These are phyloP conservation scores for Sporisorium exsertum DNA, from an alignment of 1,284 basidiomycete genomes.

Conservation along the genomic window DNA sequence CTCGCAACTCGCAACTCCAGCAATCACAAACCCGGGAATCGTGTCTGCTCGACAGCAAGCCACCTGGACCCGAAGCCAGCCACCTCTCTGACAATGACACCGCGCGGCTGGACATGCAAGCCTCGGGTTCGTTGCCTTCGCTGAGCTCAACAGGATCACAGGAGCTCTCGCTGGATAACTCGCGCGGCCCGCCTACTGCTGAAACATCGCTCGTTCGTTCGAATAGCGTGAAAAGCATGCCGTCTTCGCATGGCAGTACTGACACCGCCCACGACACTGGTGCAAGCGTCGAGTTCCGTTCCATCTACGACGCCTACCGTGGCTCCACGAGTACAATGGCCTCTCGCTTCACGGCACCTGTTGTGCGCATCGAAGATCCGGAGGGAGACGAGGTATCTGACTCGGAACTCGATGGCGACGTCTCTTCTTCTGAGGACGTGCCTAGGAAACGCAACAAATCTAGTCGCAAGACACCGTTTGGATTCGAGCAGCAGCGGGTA, in stretches of 20 bases:
- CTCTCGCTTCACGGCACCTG: conserved; percentile 29
- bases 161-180: conserved; percentile 20
- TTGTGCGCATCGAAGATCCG: conserved; percentile 38
- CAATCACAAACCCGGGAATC: conserved; percentile 7
- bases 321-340: conserved; percentile 25
- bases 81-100: not conserved
- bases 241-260: not conserved
- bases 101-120: not conserved
- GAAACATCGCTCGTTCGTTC: conserved; percentile 25
- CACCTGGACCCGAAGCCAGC: not conserved
- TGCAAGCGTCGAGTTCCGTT: conserved; percentile 16
- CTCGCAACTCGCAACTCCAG: not conserved
- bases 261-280: conserved; percentile 7
- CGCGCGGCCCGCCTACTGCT: conserved; percentile 16
- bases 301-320: conserved; percentile 40
- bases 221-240: conserved; percentile 6
- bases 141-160: conserved; percentile 35
- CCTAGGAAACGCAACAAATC: conserved; percentile 48
- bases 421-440: conserved; percentile 16
- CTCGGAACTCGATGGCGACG: conserved; percentile 23
- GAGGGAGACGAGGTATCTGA: conserved; percentile 34
- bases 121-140: conserved; percentile 28
- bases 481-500: conserved; percentile 53
- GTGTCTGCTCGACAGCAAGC: not conserved
- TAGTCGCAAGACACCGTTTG: conserved; percentile 17